A percentile compares a stretch with the other conserved stretches of the same genome.
Evolutionary conservation across 208 protist genomes (phyloP).

Genomic region (Leishmania amazonensis): DNA sequence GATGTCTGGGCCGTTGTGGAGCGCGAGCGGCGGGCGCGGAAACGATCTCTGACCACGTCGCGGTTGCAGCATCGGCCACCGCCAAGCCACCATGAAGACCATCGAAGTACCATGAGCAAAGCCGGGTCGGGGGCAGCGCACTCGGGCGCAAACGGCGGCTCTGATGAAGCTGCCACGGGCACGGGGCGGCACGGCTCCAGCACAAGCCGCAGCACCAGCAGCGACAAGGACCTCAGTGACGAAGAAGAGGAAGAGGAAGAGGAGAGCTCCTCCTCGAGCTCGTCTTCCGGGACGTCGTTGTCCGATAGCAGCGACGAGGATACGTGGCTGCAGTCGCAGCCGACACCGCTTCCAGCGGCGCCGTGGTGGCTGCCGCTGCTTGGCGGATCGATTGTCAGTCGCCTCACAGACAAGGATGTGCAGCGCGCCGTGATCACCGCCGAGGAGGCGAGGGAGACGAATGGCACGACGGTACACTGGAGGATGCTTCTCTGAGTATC

Average conservation of each 20-base stretch:
- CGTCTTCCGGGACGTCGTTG: background rate
- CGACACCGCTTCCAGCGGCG: conserved; percentile 31
- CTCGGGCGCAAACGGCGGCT: background rate
- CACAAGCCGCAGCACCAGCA: background rate
- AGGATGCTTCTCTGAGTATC: conserved; percentile 38
- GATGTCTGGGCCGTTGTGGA: conserved; percentile 1
- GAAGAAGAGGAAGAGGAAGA: conserved; percentile 10
- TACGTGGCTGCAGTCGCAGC: conserved; percentile 35
- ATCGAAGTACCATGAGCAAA: background rate
- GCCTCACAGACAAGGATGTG: conserved; percentile 51
- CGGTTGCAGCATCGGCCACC: background rate
- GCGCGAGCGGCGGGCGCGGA: conserved; percentile 3
- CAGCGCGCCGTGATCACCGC: conserved; percentile 42
- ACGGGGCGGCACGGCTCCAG: background rate
- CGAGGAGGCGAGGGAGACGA: conserved; percentile 47
- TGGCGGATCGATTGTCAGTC: conserved; percentile 53
- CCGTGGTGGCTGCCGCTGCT: conserved; percentile 66
- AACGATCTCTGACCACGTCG: background rate
- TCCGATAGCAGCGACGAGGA: conserved; percentile 25
- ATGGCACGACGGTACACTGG: conserved; percentile 59
- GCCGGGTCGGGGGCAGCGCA: background rate
- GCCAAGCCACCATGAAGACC: background rate
- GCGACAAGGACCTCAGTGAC: conserved; percentile 1
- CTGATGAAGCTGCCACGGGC: background rate
- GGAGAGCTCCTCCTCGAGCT: conserved; percentile 7